Base-by-base conservation (phyloP, 2,329 filamentous ascomycete species). In the Talaromyces marneffei region DNA sequence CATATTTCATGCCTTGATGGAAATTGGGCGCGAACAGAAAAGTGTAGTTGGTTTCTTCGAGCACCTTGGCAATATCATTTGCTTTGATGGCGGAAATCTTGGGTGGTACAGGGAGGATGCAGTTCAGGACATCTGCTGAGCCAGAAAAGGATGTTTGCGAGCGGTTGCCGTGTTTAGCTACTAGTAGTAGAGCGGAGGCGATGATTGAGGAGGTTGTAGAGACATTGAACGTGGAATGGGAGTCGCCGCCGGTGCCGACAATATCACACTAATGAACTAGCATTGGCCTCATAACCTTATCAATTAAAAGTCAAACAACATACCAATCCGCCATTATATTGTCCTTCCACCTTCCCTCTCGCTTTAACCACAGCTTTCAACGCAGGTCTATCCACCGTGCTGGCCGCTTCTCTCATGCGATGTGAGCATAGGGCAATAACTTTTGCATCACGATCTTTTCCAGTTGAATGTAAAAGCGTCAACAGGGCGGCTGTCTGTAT, bases 151-250 rank as follows among this genome's bases (percentile, higher is more conserved):
- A 97, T 2, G 94, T 97, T 59, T 92, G 94, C 44, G 94, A 92
- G 67, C 89, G 88, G 80, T 99, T 99, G 66, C 94, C 94, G 78
- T 99, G 94, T 79, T 99, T 99, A 66, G 90, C 91, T 61, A 96
- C 83, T 69, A 95, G 83, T 37, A 99, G 84, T 29, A 95, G 80
- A 4, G 92, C 87, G 5, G 92, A 95, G 52, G 91, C 91, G 54
- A 99, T 81, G 71, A 99, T 97, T 18, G 92, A 96, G 2, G 94
- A 86, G 6, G 94, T 96, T 4, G 94, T 99, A 68, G 89, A 94
- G 73, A 99, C 93, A 76, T 99, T 99, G 85, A 96, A 99, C 35
- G 94, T 99, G 75, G 96, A 91, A 82, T 97, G 92, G 20, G 89
- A 88, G 79, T 99, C 94, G 71, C 94, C 94, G 66, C 94, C 94